phyloP scores from a whole-genome alignment of 2,329 filamentous ascomycete genomes.

The Aspergillus versicolor region DNA sequence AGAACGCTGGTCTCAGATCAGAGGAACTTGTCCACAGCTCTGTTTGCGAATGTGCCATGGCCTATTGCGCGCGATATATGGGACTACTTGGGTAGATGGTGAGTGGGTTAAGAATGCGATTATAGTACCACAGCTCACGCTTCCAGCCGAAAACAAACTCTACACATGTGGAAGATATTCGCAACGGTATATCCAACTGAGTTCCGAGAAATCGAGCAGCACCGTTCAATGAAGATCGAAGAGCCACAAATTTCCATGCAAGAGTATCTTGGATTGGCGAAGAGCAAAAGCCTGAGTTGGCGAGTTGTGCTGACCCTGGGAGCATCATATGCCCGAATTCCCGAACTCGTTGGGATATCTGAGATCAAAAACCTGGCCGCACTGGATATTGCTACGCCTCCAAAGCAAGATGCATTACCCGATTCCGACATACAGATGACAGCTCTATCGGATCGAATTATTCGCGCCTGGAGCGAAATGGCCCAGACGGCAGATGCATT shows the following conservation, averaged over 20 bases:
- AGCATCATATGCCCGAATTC: slow-evolving; percentile 27
- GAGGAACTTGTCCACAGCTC: slow-evolving; percentile 30
- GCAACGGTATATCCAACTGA: slow-evolving; percentile 36
- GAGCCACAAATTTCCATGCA: slow-evolving; percentile 29
- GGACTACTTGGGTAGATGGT: slow-evolving; percentile 38
- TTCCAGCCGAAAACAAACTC: slow-evolving; percentile 36
- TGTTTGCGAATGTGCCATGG: slow-evolving; percentile 43
- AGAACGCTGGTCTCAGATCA: slow-evolving; percentile 35
- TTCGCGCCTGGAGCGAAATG: slow-evolving; percentile 44
- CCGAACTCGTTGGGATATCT: slow-evolving; percentile 40
- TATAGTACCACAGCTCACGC: neutral
- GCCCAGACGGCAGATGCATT: slow-evolving; percentile 32
- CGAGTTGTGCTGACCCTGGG: slow-evolving; percentile 35
- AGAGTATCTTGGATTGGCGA: slow-evolving; percentile 37
- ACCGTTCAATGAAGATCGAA: slow-evolving; percentile 33
- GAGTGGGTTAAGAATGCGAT: slow-evolving; percentile 10
- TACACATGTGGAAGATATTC: slow-evolving; percentile 47
- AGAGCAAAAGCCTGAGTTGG: slow-evolving; percentile 34
- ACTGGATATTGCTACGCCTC: slow-evolving; percentile 34
- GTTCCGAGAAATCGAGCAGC: slow-evolving; percentile 28
- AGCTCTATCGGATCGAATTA: slow-evolving; percentile 38
- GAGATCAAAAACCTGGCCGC: slow-evolving; percentile 41
- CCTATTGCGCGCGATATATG: slow-evolving; percentile 40
- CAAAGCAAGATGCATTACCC: slow-evolving; percentile 10
- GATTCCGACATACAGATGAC: slow-evolving; percentile 16